phyloP scores from a whole-genome alignment of 2,329 filamentous ascomycete species.

The Xylariaceae sp. region DNA sequence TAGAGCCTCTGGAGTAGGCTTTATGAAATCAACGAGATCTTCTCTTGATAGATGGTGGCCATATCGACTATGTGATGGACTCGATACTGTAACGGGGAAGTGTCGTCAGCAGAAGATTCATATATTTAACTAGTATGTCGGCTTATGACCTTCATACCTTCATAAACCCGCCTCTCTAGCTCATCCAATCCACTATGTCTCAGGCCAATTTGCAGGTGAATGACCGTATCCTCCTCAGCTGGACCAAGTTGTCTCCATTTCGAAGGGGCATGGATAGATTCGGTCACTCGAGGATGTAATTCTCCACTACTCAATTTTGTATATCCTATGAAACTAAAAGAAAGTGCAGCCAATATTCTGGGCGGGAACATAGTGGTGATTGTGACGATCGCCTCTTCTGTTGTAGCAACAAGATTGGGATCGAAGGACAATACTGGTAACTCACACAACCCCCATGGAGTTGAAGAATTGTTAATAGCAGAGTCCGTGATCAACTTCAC shows the following conservation, averaged over 20 bases:
- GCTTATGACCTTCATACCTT: neutral
- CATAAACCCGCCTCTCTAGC: neutral
- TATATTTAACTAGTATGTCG: neutral
- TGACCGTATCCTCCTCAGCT: neutral
- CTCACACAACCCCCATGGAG: neutral
- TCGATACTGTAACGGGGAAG: neutral
- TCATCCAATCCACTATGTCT: neutral
- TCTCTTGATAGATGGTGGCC: neutral
- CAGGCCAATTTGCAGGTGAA: neutral
- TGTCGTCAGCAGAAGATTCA: neutral
- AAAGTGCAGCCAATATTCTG: neutral
- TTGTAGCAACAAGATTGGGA: neutral
- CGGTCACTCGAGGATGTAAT: neutral
- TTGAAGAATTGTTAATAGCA: neutral
- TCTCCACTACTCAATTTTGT: neutral
- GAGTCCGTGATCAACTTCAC: neutral
- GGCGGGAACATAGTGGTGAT: neutral
- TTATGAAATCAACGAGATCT: neutral
- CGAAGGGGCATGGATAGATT: neutral
- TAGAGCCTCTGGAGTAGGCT: neutral
- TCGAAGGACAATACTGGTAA: neutral
- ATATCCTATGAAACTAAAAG: neutral
- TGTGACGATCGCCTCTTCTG: neutral
- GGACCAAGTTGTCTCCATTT: neutral
- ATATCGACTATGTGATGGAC: neutral